Evolutionary conservation across 768 basidiomycete species (phyloP), one percentile per base, ranked within the genome.

Genomic region (Leccinum rimulosum): DNA sequence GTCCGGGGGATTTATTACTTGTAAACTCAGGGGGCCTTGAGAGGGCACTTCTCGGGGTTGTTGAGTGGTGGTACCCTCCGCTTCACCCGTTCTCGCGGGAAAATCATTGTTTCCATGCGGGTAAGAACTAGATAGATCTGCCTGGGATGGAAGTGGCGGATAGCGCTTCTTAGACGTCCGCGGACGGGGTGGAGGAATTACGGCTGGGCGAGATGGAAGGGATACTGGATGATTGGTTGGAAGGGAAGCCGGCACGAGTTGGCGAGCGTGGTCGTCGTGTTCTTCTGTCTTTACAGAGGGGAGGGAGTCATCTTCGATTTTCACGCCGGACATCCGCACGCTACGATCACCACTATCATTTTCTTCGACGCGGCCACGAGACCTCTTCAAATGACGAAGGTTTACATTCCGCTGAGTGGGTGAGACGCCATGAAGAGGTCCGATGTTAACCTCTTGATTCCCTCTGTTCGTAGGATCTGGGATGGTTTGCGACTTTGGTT

Each of bases 311-410:
- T 62, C 71, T 52, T 74, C 73, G 52, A 4, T 56, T 43, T 71
- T 74, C 40, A 59, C 61, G 11, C n/a, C 59, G 10, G 30, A 19
- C 43, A 17, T 61, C 14, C 65, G 68, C 22, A 60, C 71, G 50
- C 69, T 74, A 38, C 73, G 67, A 40, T 73, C 69, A 15, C 69
- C 71, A 35, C 62, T 50, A 22, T 67, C 65, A 28, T 56, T 72
- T 54, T 68, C 68, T 51, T 72, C 71, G n/a, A 61, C 45, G 27
- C 63, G 69, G 22, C 63, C 52, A 17, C 69, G 71, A 48, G 60
- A 60, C 19, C 59, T 63, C 31, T 68, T 74, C 52, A 73, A 55
- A 57, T 73, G 72, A 43, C 72, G 73, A 36, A 73, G 70, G 55
- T 73, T 73, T 1, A 67, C 69, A 3, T 61, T 71, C 45, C 50